Base-by-base conservation (phyloP, 1,284 basidiomycete species). In the Gymnopus androsaceus region DNA sequence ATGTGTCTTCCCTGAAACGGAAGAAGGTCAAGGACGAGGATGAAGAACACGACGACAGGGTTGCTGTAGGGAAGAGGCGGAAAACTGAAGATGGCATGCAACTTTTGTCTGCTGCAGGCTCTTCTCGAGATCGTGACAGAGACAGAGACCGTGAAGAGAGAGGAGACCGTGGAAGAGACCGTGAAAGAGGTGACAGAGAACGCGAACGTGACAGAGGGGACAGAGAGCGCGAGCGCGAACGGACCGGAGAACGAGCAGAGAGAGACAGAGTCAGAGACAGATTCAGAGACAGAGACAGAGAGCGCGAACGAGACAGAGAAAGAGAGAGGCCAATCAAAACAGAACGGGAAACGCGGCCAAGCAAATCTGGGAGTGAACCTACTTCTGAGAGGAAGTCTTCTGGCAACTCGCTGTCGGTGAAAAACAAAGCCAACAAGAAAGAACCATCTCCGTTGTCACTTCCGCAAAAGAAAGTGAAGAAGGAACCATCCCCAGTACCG, bases 1-100 rank as follows among this genome's bases (percentile, higher is more conserved):
- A 60, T 12, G 27, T 30, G 17, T 21, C 62, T 31, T 44, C 61
- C 1, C 51, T 69, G 54, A 79, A 79, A 58, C 71, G 76, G 21
- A 79, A 75, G 59, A 67, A 67, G 33, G 55, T 54, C 2, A 40
- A 51, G 4, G 66, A 62, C 28, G 71, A 72, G 31, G 38, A 52
- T 19, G 68, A 66, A 33, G 61, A 64, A 23, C 63, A 59, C 5
- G 69, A 71, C 14, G 63, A 61, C 19, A 48, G 64, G 19, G 48
- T 59, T 25, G 46, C 63, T 9, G 58, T 57, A 9, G 61, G 67
- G n/a, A 80, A 80, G 62, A 72, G 71, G 56, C 71, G 77, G 40
- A 80, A 68, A 62, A 68, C 70, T 25, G 76, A 76, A 17, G 66
- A 67, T 4, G 62, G 64, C 23, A 37, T 46, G 17, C 34, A 55